phyloP scores from a whole-genome alignment of 805 yeast species.

The Ogataea glucozyma region DNA sequence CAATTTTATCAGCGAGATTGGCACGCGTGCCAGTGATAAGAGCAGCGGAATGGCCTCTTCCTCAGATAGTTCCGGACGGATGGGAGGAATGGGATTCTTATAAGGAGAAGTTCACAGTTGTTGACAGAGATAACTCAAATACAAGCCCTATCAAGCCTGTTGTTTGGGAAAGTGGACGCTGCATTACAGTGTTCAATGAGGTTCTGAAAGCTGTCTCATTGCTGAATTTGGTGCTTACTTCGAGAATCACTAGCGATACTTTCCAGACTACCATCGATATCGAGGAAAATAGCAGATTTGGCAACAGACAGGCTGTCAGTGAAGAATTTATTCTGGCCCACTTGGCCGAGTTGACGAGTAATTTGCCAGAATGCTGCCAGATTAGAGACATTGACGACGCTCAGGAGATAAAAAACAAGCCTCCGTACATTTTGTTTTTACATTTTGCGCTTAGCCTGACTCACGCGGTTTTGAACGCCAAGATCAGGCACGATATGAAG shows the following conservation, averaged over 20 bases:
- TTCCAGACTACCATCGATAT: slow-evolving; percentile 2
- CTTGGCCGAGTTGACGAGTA: neutral
- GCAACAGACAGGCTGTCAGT: slow-evolving; percentile 6
- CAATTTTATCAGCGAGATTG: slow-evolving; percentile 1
- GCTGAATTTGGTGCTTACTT: slow-evolving; percentile 5
- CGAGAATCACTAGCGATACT: slow-evolving; percentile 7
- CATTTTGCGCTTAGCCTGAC: slow-evolving; percentile 2
- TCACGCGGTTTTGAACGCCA: slow-evolving; percentile 6
- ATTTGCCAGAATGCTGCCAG: slow-evolving; percentile 4
- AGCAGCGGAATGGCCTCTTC: slow-evolving; percentile 7
- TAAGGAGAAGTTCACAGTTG: slow-evolving; percentile 7
- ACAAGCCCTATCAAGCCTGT: slow-evolving; percentile 4
- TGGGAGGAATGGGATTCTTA: slow-evolving; percentile 10
- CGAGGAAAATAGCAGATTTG: neutral
- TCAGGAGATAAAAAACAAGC: slow-evolving; percentile 5
- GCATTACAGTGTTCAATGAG: slow-evolving; percentile 7
- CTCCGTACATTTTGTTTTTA: slow-evolving; percentile 6
- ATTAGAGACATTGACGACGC: neutral
- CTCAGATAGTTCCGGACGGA: slow-evolving; percentile 5
- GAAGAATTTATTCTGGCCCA: slow-evolving; percentile 3
- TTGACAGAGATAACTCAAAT: too few species aligned
- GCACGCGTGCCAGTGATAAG: slow-evolving; percentile 6
- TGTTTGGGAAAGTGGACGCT: slow-evolving; percentile 8
- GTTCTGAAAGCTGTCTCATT: slow-evolving; percentile 1
- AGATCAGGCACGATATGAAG: slow-evolving; percentile 5